phyloP scores from a whole-genome alignment of 257 asterid genomes.

The Lantana camara region DNA sequence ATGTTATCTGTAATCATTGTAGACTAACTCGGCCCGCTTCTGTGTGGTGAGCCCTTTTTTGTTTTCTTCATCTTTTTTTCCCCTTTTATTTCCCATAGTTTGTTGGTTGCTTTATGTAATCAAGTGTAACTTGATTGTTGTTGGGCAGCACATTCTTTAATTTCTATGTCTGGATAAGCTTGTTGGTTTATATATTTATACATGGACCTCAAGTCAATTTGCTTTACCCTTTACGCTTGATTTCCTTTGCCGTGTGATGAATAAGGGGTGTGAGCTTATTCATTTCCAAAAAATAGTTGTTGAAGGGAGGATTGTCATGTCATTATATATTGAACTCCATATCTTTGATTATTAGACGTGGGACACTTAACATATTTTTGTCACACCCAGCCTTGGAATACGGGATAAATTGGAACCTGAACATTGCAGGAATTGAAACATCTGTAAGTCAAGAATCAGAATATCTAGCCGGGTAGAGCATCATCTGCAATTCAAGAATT shows the following conservation, averaged over 20 bases:
- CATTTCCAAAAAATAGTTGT: too few relatives aligned
- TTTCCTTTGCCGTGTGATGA: background rate
- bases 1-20: constrained; percentile 38
- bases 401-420: too few relatives aligned
- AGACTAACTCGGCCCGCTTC: constrained; percentile 50
- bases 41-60: constrained; percentile 71
- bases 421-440: too few relatives aligned
- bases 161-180: constrained; percentile 43
- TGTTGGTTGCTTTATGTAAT: constrained; percentile 40
- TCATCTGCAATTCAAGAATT: too few relatives aligned
- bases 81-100: constrained; percentile 24
- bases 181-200: constrained; percentile 21
- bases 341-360: too few relatives aligned
- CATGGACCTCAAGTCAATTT: background rate
- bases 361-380: too few relatives aligned
- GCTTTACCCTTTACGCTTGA: background rate
- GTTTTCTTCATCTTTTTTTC: constrained; percentile 33
- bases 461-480: too few relatives aligned
- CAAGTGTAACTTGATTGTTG: constrained; percentile 44
- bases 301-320: too few relatives aligned
- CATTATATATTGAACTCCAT: too few relatives aligned
- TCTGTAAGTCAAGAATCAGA: too few relatives aligned
- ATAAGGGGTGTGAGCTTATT: too few relatives aligned
- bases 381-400: too few relatives aligned
- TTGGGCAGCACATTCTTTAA: constrained; percentile 76